Evolutionary conservation across 345 rosid genomes (phyloP), one percentile per base, ranked within the genome.

Genomic region (Heritiera fomes): DNA sequence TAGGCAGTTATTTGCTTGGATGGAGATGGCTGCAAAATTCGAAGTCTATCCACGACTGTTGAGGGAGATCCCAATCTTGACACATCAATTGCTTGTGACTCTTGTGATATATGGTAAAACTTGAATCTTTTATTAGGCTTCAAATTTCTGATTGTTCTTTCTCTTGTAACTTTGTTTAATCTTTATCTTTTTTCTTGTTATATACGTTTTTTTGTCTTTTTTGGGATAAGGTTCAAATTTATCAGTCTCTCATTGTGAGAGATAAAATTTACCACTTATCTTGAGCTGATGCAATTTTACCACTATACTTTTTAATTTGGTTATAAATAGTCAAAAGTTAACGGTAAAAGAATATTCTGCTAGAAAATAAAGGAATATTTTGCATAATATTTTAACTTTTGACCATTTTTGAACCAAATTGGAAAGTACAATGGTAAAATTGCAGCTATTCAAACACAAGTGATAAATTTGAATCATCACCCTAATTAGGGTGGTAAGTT

Each of bases 1-100:
- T 90, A 96, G 99, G 97, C 97, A 94, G 99, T 96, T 88, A 81
- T 87, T 86, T 96, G 99, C 91, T 91, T 96, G 90, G 98, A 94
- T 84, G 98, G 98, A 77, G 91, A 88, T 88, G 97, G 88, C 73
- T 96, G 98, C 90, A 94, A 88, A 87, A 86, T 96, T 77, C 91
- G 95, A 77, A 83, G 85, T 81, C 88, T 84, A 77, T 82, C 89
- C 28, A 71, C 78, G 58, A 77, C 60, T 80, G 71, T 89, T 79
- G 93, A 87, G 66, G 97, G 84, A 74, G 93, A 86, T 81, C 86
- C 91, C 34, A 80, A 73, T 88, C 90, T 91, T 20, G 98, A 96
- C 85, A 96, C 99, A 74, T 96, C 99, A 78, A 96, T 94, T 87
- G 99, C 99, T 68, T 96, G 99, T 73, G 99, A 96, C 87, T 92